A percentile compares a stretch with the other conserved stretches of the same genome.
Evolutionary conservation across 2,329 filamentous ascomycete species (phyloP).

Genomic region (Colletotrichum sp.): DNA sequence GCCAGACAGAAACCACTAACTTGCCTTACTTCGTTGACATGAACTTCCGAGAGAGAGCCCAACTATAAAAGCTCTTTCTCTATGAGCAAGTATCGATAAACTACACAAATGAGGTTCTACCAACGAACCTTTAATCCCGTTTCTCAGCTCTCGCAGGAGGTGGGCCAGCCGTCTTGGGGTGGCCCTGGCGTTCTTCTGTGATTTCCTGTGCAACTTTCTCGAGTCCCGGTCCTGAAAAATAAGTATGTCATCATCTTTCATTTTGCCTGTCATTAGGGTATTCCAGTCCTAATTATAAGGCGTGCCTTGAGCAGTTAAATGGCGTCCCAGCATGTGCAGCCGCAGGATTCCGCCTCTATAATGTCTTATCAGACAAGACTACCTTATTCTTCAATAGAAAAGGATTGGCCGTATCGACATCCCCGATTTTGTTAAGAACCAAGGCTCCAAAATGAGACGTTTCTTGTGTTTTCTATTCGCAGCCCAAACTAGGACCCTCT

Average conservation of each 20-base stretch:
- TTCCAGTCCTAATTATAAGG: neutral
- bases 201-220: neutral
- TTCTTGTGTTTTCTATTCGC: neutral
- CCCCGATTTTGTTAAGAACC: neutral
- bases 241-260: fast-evolving
- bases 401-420: no score
- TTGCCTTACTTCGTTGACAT: fast-evolving
- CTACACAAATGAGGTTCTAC: neutral
- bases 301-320: neutral
- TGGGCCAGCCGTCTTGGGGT: neutral
- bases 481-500: neutral
- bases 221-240: neutral
- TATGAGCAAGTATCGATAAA: neutral
- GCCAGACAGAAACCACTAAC: neutral
- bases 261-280: neutral
- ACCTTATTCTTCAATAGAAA: neutral
- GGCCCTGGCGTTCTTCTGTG: no score
- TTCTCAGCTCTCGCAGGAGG: neutral
- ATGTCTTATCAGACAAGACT: neutral
- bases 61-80: neutral
- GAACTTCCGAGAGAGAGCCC: neutral
- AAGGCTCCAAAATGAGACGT: neutral
- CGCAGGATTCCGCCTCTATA: fast-evolving
- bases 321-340: neutral
- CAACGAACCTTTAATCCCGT: neutral